Evolutionary conservation across 768 basidiomycete genomes (phyloP).

Genomic region (Boletus patriciae): DNA sequence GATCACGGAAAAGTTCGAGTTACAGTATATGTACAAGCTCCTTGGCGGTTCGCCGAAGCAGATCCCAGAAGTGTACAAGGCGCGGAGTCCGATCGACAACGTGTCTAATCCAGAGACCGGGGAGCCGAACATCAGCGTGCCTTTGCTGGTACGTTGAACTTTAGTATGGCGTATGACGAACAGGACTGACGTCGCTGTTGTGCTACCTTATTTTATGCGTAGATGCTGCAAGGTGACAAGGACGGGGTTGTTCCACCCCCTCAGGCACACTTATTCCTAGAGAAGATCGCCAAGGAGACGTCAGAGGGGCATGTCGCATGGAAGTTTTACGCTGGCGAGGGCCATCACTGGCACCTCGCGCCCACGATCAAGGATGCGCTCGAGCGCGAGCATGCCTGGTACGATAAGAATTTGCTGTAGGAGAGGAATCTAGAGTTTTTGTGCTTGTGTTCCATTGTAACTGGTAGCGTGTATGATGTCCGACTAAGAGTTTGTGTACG

Average conservation of each 20-base stretch:
- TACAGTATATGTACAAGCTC: conserved; percentile 48
- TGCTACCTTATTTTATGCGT: background rate
- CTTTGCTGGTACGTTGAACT: conserved; percentile 51
- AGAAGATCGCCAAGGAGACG: background rate
- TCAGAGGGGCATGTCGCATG: conserved; percentile 26
- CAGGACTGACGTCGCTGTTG: background rate
- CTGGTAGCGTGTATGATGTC: too few species aligned
- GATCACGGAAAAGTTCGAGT: conserved; percentile 68
- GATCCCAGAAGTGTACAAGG: conserved; percentile 19
- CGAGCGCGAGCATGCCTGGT: too few species aligned
- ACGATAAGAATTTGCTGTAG: too few species aligned
- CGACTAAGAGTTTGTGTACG: too few species aligned
- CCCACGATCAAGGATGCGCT: too few species aligned
- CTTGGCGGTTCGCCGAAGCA: too few species aligned
- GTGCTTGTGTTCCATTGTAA: too few species aligned
- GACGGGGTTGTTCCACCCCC: conserved; percentile 63
- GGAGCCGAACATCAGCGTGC: conserved; percentile 44
- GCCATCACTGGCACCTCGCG: conserved; percentile 35
- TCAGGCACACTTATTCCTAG: conserved; percentile 17
- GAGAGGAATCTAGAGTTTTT: too few species aligned
- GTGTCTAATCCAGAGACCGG: conserved; percentile 39
- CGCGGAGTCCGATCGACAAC: too few species aligned
- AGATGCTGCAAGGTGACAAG: conserved; percentile 62
- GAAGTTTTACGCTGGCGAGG: conserved; percentile 40
- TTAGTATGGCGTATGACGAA: too few species aligned